phyloP scores from a whole-genome alignment of 805 yeast species.

The Sugiyamaella mastotermitis region DNA sequence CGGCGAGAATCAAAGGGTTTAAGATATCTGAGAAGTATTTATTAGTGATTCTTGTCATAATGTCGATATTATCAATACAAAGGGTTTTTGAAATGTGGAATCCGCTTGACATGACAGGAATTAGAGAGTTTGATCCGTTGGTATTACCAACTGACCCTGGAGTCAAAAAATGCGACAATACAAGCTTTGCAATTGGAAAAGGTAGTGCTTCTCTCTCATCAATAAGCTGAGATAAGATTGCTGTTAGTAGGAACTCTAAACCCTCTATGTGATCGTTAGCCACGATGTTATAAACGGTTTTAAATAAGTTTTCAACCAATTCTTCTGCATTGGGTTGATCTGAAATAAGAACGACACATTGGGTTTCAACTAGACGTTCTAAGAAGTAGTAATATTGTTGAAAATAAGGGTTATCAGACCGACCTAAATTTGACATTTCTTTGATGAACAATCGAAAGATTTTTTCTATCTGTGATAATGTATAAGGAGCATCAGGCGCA shows the following conservation, averaged over 20 bases:
- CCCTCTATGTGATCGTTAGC: constrained; percentile 39
- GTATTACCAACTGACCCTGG: constrained; percentile 21
- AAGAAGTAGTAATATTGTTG: constrained; percentile 59
- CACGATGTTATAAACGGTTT: constrained; percentile 51
- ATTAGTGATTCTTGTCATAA: constrained; percentile 69
- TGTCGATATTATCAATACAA: constrained; percentile 64
- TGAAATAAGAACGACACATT: constrained; percentile 65
- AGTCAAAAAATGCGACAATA: constrained; percentile 56
- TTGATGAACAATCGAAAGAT: constrained; percentile 61
- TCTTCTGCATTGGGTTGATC: constrained; percentile 62
- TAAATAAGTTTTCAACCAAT: constrained; percentile 51
- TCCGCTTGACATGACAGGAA: constrained; percentile 42
- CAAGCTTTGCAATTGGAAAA: constrained; percentile 49
- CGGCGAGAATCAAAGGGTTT: constrained; percentile 35
- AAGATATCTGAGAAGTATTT: constrained; percentile 74
- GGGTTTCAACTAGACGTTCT: constrained; percentile 65
- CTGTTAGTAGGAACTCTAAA: constrained; percentile 58
- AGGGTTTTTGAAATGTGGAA: constrained; percentile 60
- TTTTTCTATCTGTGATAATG: constrained; percentile 47
- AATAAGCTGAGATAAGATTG: constrained; percentile 67
- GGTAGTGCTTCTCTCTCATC: constrained; percentile 67
- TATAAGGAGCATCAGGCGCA: constrained; percentile 90
- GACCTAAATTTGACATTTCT: constrained; percentile 51
- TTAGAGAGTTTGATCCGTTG: constrained; percentile 16
- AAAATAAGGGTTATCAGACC: constrained; percentile 51